Evolutionary conservation across 352 stramenopile genomes (phyloP), one percentile per base, ranked within the genome.

Genomic region (Phytophthora hibernalis): DNA sequence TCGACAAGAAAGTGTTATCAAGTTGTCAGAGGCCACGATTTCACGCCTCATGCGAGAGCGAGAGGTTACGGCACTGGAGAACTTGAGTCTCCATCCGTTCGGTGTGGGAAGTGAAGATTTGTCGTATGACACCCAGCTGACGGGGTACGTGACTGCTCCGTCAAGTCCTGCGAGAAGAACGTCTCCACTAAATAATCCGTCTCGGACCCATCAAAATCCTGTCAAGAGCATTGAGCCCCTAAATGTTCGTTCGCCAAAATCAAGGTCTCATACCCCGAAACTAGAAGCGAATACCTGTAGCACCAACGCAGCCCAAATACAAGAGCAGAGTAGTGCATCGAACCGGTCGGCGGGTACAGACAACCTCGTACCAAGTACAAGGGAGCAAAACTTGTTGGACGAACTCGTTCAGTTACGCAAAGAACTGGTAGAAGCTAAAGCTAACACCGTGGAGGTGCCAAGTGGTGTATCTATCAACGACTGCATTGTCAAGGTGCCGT

Each of bases 1-100:
- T 24, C 77, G 82, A 37, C 83, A 92, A 53, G 82, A 88, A 43
- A 83, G 61, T 37, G 79, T 90, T 31, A 85, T 92, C 53, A 82
- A 87, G 44, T 65, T 90, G 0, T 89, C 83, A 0, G 82, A 92
- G 58, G 45, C 71, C 2, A 90, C 81, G 0, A 90, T 90, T 11
- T 92, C 82, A 0, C 68, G 80, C 0, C 74, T 92, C 4, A 78
- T 92, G 21, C 80, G 89, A 65, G 83, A 83, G 3, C 72, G 74
- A 3, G 74, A 85, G 26, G 74, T 82, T 10, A 80, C 72, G 1
- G 77, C 77, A 5, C 40, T 85, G 5, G 77, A 82, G 22, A 78
- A 80, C 21, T 48, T 85, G 53, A 85, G 77, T 44, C 12, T 75
- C 0, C 72, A 78, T 20, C 74, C 75, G 21, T 62, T 84, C 20